These are phyloP conservation scores for Aspergillus biplanus DNA, from an alignment of 495 filamentous ascomycete genomes.

Conservation along the genomic window DNA sequence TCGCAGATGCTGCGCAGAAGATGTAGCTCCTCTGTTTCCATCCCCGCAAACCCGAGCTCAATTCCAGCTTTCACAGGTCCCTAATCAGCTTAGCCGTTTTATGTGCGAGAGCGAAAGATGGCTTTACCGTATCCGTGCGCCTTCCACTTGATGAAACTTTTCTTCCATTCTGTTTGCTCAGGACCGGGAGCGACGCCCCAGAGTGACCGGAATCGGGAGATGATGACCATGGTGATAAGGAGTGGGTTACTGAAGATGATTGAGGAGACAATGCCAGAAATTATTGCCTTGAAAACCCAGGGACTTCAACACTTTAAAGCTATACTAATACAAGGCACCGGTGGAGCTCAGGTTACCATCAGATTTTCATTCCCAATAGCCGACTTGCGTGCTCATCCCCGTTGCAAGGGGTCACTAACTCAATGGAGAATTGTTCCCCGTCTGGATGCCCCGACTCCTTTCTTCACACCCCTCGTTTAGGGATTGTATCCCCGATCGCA, in stretches of 20 bases:
- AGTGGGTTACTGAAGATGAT: too few species aligned
- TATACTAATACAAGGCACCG: background rate
- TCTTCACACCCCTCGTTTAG: background rate
- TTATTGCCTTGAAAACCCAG: background rate
- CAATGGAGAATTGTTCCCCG: background rate
- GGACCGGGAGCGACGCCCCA: slow-evolving; percentile 12
- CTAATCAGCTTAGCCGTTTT: background rate
- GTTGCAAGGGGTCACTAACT: background rate
- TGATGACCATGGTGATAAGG: slow-evolving; percentile 10
- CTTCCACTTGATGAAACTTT: slow-evolving; percentile 20
- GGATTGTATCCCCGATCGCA: background rate
- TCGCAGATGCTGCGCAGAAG: slow-evolving; percentile 27
- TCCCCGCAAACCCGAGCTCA: slow-evolving; percentile 27
- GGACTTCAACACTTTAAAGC: background rate
- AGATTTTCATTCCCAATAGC: too few species aligned
- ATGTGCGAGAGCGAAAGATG: background rate
- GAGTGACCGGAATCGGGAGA: slow-evolving; percentile 8
- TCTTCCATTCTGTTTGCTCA: slow-evolving; percentile 6
- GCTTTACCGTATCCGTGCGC: slow-evolving; percentile 32
- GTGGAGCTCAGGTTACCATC: too few species aligned
- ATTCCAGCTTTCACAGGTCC: slow-evolving; percentile 21
- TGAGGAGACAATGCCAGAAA: background rate
- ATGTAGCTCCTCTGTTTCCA: slow-evolving; percentile 18
- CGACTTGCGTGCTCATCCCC: too few species aligned
- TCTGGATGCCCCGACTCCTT: background rate